These are phyloP conservation scores for Podila horticola DNA, from an alignment of 192 early-diverging fungal species.

Conservation along the genomic window DNA sequence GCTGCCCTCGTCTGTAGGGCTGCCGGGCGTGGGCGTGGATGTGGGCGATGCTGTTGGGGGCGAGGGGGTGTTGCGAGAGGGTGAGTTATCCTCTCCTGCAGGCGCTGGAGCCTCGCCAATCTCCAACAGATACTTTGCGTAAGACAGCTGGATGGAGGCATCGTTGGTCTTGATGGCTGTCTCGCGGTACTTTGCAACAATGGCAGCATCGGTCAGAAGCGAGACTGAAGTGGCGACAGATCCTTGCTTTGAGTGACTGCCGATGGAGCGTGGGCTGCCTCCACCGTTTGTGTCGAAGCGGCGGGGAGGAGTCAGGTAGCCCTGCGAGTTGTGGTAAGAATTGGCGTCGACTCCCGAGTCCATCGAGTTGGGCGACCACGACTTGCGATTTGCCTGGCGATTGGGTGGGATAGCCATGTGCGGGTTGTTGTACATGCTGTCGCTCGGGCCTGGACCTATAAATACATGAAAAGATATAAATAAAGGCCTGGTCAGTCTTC, in stretches of 20 bases:
- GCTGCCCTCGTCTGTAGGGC: slow-evolving; percentile 1
- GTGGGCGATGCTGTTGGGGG: slow-evolving; percentile 3
- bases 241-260: background rate
- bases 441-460: background rate
- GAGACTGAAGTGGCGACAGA: slow-evolving; percentile 37
- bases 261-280: background rate
- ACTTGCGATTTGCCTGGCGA: slow-evolving; percentile 17
- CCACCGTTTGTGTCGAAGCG: background rate
- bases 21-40: slow-evolving; percentile 9
- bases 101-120: slow-evolving; percentile 52
- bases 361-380: slow-evolving; percentile 33
- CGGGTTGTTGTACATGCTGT: background rate
- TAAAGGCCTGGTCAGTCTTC: background rate
- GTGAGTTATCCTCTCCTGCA: background rate
- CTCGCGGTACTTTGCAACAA: slow-evolving; percentile 76
- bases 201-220: slow-evolving; percentile 33
- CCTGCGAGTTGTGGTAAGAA: slow-evolving; percentile 1
- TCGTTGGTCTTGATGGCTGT: slow-evolving; percentile 83
- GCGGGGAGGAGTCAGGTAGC: slow-evolving; percentile 36
- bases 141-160: slow-evolving; percentile 76
- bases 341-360: background rate
- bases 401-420: background rate
- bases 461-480: slow-evolving; percentile 3
- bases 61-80: background rate
- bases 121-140: slow-evolving; percentile 80